Base-by-base conservation (phyloP, 192 early-diverging fungal species). In the Backusella mclennaniae region DNA sequence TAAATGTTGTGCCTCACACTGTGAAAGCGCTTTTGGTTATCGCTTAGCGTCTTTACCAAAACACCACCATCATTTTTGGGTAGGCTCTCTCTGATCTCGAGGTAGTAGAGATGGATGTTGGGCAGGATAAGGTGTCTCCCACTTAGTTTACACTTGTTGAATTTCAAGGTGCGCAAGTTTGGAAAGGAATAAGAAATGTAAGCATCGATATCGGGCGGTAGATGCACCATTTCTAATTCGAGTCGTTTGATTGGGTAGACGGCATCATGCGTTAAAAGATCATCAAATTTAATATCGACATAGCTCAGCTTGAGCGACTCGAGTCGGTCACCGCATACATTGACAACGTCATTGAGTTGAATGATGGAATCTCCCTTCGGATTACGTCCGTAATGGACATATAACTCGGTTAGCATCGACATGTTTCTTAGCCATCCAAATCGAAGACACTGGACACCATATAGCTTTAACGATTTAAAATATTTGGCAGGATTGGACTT, bases 301-400 rank as follows among this genome's bases (percentile, higher is more conserved):
- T 56, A 56, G 53, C 53, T 56, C 53, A 56, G n/a, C 8, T 56
- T 56, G 53, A 56, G 53, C n/a, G 53, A 56, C 21, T 56, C 53
- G 21, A 56, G 53, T 8, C 53, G 53, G 8, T 56, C n/a, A 23
- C 53, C 53, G 2, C 53, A 56, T 9, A 23, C 2, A n/a, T 56
- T 21, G n/a, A 56, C 53, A 3, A 56, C 21, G 9, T 56, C 53
- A 9, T 23, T 56, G 19, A 56, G n/a, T 56, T 56, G 53, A 7
- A 56, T 56, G 7, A 56, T 56, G 6, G 53, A 21, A 56, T 56
- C 53, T 56, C 53, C 53, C 21, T 56, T 56, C 2, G 53, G n/a
- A 26, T 56, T 56, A 21, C 21, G 53, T 2, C 53, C 53, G n/a
- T 21, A 56, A 21, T 56, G 53, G 21, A 56, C 53, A n/a, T 21